Base-by-base conservation (phyloP, 169 alveolate genomes). In the Eimeria brunetti region DNA sequence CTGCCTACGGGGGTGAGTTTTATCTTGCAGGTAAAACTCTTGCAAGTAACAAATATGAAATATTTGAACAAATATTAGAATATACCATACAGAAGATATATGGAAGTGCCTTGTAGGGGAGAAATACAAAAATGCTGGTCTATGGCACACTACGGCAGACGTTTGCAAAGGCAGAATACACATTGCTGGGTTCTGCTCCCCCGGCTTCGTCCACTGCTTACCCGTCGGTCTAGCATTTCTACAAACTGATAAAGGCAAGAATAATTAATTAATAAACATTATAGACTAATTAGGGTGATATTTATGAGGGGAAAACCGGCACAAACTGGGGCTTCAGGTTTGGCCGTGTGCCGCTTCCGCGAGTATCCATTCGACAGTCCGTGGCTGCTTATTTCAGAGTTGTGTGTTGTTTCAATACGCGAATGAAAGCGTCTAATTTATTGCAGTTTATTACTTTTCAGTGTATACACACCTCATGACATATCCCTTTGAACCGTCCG, bases 321-420 rank as follows among this genome's bases (percentile, higher is more conserved):
- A 14, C 78, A 30, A n/a, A 33, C 12, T 2, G 22, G 49, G 78
- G 46, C 22, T 67, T 67, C 49, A 67, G 49, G 46, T 20, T 30
- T 22, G 49, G 78, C 78, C 73, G n/a, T 46, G 78, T 30, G 78
- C 78, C n/a, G 78, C 78, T 67, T 67, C 46, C 38, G 78, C 78
- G 78, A 67, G 78, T 22, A 67, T 6, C 1, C 78, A n/a, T 44
- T 67, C 73, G 73, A 62, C 27, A 14, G 16, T 33, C 46, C 8
- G 1, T 33, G 11, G 78, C 78, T 67, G 78, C 78, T n/a, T 67
- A 4, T 3, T 38, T 62, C 38, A 7, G 2, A 62, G 38, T 62
- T 62, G 20, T 9, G 18, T 62, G 2, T 62, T 62, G 27, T 24
- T 18, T 27, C 1, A 24, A 5, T 2, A 2, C 11, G 38, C 73